A percentile compares a stretch with the other conserved stretches of the same genome.
phyloP scores from a whole-genome alignment of 257 asterid species.

The Fraxinus americana region DNA sequence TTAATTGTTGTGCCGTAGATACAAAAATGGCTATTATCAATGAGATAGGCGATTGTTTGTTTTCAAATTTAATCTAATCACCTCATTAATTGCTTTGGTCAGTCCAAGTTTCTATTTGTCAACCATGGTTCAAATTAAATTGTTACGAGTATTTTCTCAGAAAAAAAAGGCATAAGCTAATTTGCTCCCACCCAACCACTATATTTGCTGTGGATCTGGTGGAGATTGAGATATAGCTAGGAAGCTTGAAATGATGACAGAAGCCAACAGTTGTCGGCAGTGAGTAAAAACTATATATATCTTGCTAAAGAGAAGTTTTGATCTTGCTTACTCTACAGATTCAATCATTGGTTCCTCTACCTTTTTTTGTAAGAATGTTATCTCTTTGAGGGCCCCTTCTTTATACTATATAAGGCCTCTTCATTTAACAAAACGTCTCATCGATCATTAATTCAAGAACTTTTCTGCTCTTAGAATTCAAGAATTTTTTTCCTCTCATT shows the following conservation, averaged over 20 bases:
- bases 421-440: slow-evolving; percentile 23
- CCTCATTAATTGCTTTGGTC: background rate
- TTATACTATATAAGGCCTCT: slow-evolving; percentile 35
- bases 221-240: slow-evolving; percentile 51
- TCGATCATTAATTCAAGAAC: background rate
- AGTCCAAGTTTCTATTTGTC: background rate
- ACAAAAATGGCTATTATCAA: too few species aligned
- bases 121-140: background rate
- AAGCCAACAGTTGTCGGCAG: slow-evolving; percentile 78
- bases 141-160: background rate
- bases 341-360: slow-evolving; percentile 43
- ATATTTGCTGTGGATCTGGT: slow-evolving; percentile 59
- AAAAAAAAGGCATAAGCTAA: background rate
- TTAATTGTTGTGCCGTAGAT: too few species aligned
- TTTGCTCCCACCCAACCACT: slow-evolving; percentile 59
- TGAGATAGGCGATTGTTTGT: too few species aligned
- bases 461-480: background rate
- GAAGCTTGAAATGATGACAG: slow-evolving; percentile 48
- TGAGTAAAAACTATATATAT: slow-evolving; percentile 23
- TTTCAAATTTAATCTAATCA: background rate
- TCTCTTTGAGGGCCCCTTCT: slow-evolving; percentile 32
- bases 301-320: slow-evolving; percentile 37
- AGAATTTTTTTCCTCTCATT: slow-evolving; percentile 17
- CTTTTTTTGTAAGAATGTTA: slow-evolving; percentile 2
- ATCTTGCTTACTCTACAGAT: slow-evolving; percentile 38